Evolutionary conservation across 441 rosid species (phyloP), one percentile per base, ranked within the genome.

Genomic region (Eutrema salsugineum): DNA sequence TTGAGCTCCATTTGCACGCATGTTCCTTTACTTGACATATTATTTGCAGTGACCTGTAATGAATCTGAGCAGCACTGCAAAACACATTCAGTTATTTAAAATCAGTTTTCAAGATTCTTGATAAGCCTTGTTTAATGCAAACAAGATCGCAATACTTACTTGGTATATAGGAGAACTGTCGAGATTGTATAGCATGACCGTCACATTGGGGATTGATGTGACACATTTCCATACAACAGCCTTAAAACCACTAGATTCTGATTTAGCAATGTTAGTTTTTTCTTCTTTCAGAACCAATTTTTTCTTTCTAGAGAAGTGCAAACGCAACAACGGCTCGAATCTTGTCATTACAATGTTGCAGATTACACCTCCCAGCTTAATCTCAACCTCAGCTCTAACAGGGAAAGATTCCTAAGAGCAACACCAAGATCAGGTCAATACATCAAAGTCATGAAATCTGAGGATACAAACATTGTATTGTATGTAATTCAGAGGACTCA

Each of bases 1-100:
- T 92, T 96, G 73, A 96, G 91, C 71, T 93, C 98, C 92, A 86
- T 82, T 72, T 96, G 90, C 51, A 89, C 89, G 24, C 86, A 68
- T 67, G 91, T 83, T 78, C 94, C 97, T 64, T 50, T 78, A 68
- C 74, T 83, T 76, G 98, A 93, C 78, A 87, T 73, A 80, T 93
- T 86, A 82, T 88, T 91, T 74, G 97, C 96, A 72, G 83, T 87
- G 51, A 89, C 73, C 63, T 91, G 90, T 54, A 91, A 91, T 49
- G 98, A 93, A 81, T 96, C 97, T 56, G 91, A 88, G 79, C 87
- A 86, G 16, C 85, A 91, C 99, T 96, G 71, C 79, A 71, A 35
- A 42, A 48, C 17, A 46, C 35, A 46, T 44, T 9, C 17, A 51
- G 30, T 6, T 36, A 51, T 19, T 6, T 36, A 36, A 61, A 33